Conservation (phyloP, 441 rosid species). For the Mallotus repandus region DNA sequence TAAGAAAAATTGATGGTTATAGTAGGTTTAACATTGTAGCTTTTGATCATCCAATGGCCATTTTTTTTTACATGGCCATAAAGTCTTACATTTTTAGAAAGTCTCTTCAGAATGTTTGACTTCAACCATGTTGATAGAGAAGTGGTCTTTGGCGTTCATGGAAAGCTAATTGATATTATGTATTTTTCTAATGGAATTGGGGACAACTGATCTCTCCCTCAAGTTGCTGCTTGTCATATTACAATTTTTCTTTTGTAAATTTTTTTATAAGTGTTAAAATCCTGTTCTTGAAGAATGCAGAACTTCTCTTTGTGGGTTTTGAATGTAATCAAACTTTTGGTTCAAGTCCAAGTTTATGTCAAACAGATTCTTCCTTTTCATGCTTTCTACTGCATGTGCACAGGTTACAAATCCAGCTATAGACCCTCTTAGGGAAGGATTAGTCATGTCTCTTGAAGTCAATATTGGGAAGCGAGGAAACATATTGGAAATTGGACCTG, state of each 20-base stretch:
- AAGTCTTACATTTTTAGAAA: background rate
- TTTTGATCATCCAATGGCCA: background rate
- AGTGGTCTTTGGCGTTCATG: background rate
- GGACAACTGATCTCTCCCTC: background rate
- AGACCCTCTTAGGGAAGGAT: constrained; percentile 96
- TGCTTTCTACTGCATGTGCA: constrained; percentile 13
- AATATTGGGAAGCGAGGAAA: constrained; percentile 94
- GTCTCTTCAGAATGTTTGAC: background rate
- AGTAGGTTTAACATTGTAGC: background rate
- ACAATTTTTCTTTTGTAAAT: background rate
- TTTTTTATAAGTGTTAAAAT: background rate
- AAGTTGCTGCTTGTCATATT: background rate
- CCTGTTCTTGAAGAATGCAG: background rate
- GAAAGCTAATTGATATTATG: background rate
- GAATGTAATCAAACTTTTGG: background rate
- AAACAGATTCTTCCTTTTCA: constrained; percentile 6
- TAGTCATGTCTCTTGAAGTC: constrained; percentile 98
- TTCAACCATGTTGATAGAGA: background rate
- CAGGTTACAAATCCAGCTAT: constrained; percentile 99
- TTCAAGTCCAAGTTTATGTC: background rate
- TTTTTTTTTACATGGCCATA: background rate
- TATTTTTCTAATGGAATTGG: background rate
- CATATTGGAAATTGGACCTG: constrained; percentile 92
- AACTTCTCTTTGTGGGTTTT: background rate
- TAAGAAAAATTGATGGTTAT: background rate